Evolutionary conservation across 169 alveolate species (phyloP).

Genomic region (Besnoitia besnoiti): DNA sequence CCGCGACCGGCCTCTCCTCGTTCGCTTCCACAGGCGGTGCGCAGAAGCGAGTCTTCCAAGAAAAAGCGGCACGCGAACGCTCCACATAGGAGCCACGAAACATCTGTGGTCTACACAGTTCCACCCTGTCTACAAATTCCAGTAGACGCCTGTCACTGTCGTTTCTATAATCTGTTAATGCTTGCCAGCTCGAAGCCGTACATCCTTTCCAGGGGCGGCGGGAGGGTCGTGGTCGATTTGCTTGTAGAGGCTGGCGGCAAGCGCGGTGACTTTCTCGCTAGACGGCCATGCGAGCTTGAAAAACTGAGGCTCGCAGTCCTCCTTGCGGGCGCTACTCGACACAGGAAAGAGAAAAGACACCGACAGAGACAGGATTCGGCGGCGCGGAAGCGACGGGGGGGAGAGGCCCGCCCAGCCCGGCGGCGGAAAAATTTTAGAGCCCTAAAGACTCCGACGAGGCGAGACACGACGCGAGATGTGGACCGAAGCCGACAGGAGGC

Average conservation of each 20-base stretch:
- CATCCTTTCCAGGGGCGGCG: neutral
- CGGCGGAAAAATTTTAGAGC: neutral
- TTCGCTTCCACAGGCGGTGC: too few species aligned
- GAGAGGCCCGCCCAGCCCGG: neutral
- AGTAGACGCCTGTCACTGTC: too few species aligned
- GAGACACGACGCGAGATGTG: neutral
- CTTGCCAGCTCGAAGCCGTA: too few species aligned
- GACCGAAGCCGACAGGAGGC: neutral
- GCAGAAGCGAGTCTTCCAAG: neutral
- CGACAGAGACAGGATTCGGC: neutral
- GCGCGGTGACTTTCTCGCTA: neutral
- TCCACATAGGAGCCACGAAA: neutral
- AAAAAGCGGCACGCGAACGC: neutral
- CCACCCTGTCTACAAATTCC: too few species aligned
- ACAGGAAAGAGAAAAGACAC: neutral
- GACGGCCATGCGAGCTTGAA: conserved; percentile 23
- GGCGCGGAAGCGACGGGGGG: neutral
- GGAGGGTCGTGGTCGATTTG: neutral
- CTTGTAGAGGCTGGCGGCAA: neutral
- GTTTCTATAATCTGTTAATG: too few species aligned
- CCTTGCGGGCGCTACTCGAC: neutral
- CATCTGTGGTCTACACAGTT: too few species aligned
- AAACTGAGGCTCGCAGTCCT: neutral
- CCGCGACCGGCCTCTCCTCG: too few species aligned
- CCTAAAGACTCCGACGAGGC: neutral